Evolutionary conservation across 1,139 yeast genomes (phyloP).

Genomic region (Kodamaea anthophila): DNA sequence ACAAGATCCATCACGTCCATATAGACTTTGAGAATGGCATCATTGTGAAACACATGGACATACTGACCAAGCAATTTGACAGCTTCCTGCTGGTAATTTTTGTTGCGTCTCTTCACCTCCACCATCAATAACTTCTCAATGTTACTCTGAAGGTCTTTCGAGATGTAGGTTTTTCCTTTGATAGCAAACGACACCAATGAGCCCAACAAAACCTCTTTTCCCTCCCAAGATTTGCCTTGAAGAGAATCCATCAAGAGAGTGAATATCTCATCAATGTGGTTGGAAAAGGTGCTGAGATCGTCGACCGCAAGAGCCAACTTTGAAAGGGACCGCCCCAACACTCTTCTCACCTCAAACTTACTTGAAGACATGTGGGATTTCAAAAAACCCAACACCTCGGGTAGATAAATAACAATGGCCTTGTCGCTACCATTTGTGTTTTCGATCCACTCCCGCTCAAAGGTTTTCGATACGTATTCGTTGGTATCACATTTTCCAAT

Average conservation of each 20-base stretch:
- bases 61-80: slow-evolving; percentile 47
- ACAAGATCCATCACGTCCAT: slow-evolving; percentile 29
- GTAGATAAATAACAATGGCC: slow-evolving; percentile 62
- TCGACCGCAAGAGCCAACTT: slow-evolving; percentile 46
- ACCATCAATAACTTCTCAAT: slow-evolving; percentile 42
- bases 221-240: slow-evolving; percentile 81
- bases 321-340: slow-evolving; percentile 66
- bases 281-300: slow-evolving; percentile 26
- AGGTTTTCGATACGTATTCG: slow-evolving; percentile 39
- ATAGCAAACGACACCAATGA: slow-evolving; percentile 59
- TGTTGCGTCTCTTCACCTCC: slow-evolving; percentile 68
- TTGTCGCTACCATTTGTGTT: slow-evolving; percentile 68
- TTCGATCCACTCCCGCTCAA: slow-evolving; percentile 73
- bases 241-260: slow-evolving; percentile 55
- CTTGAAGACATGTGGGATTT: slow-evolving; percentile 47
- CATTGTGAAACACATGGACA: slow-evolving; percentile 31
- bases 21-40: slow-evolving; percentile 33
- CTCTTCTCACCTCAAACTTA: slow-evolving; percentile 61
- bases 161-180: slow-evolving; percentile 35
- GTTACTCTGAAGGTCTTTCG: slow-evolving; percentile 19
- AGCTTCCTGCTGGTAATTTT: slow-evolving; percentile 52
- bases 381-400: slow-evolving; percentile 60
- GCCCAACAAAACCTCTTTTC: slow-evolving; percentile 70
- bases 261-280: slow-evolving; percentile 35
- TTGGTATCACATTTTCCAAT: slow-evolving; percentile 68